Conservation (phyloP, 164 flowering plant genomes). For the Dillenia suffruticosa region DNA sequence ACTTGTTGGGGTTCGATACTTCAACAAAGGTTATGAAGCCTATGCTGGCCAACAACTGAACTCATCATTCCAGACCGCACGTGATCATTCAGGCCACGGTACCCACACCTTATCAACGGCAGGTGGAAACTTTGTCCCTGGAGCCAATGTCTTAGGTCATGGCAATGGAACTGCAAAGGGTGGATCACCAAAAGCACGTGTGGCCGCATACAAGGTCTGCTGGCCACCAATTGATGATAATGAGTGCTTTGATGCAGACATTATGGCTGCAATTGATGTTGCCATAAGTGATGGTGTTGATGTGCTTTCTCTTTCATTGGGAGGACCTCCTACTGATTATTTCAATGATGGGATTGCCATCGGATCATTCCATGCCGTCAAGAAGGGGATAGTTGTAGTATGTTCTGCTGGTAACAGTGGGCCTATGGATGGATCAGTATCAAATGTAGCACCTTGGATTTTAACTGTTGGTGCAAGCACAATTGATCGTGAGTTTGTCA, state of each 20-base stretch:
- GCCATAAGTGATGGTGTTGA: slow-evolving; percentile 60
- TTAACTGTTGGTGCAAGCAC: slow-evolving; percentile 72
- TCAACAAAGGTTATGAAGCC: slow-evolving; percentile 44
- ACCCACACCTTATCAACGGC: slow-evolving; percentile 80
- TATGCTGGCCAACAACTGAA: slow-evolving; percentile 12
- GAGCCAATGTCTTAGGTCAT: slow-evolving; percentile 43
- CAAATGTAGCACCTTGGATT: slow-evolving; percentile 64
- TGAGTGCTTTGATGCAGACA: slow-evolving; percentile 41
- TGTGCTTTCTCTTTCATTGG: slow-evolving; percentile 42
- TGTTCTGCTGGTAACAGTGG: slow-evolving; percentile 61
- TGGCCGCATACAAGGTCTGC: slow-evolving; percentile 65
- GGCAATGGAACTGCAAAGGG: slow-evolving; percentile 71
- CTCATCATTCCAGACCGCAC: slow-evolving; percentile 18
- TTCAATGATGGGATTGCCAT: slow-evolving; percentile 40
- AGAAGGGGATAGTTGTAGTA: slow-evolving; percentile 51
- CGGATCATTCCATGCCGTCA: slow-evolving; percentile 66
- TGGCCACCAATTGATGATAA: slow-evolving; percentile 27
- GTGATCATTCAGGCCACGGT: slow-evolving; percentile 69
- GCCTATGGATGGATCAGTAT: slow-evolving; percentile 29
- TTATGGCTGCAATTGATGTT: slow-evolving; percentile 48
- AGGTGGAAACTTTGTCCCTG: slow-evolving; percentile 53
- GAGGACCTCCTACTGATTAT: slow-evolving; percentile 31
- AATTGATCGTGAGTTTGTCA: slow-evolving; percentile 44
- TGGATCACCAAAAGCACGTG: slow-evolving; percentile 61
- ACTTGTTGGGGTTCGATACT: slow-evolving; percentile 71